Base-by-base conservation (phyloP, 2,329 filamentous ascomycete species). In the Penicillium sp. region DNA sequence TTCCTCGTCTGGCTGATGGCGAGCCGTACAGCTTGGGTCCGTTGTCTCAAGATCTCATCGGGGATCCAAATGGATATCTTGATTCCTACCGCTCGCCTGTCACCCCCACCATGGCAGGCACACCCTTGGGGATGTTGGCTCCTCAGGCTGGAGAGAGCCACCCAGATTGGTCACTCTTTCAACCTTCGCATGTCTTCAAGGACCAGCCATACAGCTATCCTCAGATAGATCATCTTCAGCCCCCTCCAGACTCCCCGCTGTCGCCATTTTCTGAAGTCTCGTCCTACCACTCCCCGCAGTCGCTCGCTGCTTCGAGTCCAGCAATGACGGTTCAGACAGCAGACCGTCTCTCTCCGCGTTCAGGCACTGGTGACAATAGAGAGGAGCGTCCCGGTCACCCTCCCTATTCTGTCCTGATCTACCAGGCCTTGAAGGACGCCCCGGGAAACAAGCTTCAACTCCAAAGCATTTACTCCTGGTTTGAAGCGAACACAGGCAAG, bases 401-500 rank as follows among this genome's bases (percentile, higher is more conserved):
- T 57, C 89, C 91, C 1, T 97, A 97, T 69, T 92, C 93, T 0
- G 82, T 89, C 66, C 82, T 96, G 16, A 90, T 97, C 59, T 89
- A 87, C 68, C 79, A 81, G 50, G 91, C 91, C 1, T 82, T 97
- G 20, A 83, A 87, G 76, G 85, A 85, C 62, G 82, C 82, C 0
- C 83, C 85, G 0, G 78, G 80, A 5, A 82, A 88, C 59, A 85
- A 84, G 22, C 89, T 97, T 85, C 85, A 88, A 2, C 80, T 97
- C 13, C 87, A 92, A 64, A 88, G 95, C 52, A 89, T 97, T 55
- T 97, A 97, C 74, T 81, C 88, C 55, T 97, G 93, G 92, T 96
- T 97, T 67, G 80, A 84, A 40, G 81, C 87, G 29, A 87, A 96
- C 68, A 96, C 92, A 2, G 82, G 84, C 63, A 96, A 94, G 73